Evolutionary conservation across 2,329 filamentous ascomycete species (phyloP).

Genomic region (Pestalotiopsis sp.): DNA sequence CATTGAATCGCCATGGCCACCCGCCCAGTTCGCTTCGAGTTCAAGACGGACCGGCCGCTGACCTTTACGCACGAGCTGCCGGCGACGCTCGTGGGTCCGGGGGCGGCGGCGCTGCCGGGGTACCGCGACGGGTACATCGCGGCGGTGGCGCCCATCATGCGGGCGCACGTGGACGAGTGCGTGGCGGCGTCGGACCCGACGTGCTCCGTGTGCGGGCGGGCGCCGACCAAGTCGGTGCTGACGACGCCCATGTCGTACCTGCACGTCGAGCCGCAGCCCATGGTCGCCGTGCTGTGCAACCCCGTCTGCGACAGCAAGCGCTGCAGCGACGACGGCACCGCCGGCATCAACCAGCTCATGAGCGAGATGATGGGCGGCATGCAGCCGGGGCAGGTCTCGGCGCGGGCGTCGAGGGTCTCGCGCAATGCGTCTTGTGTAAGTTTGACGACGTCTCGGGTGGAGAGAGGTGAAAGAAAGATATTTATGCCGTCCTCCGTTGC

Average conservation of each 20-base stretch:
- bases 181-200: conserved; percentile 1
- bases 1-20: conserved; percentile 6
- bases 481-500: background rate
- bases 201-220: conserved; percentile 12
- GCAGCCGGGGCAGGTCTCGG: conserved; percentile 1
- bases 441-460: background rate
- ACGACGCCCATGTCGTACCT: conserved; percentile 17
- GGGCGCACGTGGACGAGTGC: conserved; percentile 13
- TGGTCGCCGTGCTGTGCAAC: conserved; percentile 12
- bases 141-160: conserved; percentile 15
- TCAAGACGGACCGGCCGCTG: conserved; percentile 12
- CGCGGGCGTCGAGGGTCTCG: background rate
- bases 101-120: background rate
- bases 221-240: conserved; percentile 9
- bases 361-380: conserved; percentile 10
- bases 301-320: conserved; percentile 13
- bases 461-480: no score
- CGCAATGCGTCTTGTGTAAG: background rate
- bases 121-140: conserved; percentile 13
- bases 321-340: conserved; percentile 8
- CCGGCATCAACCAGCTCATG: conserved; percentile 7
- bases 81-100: conserved; percentile 8
- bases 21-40: conserved; percentile 13
- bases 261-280: conserved; percentile 11
- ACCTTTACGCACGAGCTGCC: conserved; percentile 11